Conservation (phyloP, 306 rosid species). For the Oxytropis ochrocephala region DNA sequence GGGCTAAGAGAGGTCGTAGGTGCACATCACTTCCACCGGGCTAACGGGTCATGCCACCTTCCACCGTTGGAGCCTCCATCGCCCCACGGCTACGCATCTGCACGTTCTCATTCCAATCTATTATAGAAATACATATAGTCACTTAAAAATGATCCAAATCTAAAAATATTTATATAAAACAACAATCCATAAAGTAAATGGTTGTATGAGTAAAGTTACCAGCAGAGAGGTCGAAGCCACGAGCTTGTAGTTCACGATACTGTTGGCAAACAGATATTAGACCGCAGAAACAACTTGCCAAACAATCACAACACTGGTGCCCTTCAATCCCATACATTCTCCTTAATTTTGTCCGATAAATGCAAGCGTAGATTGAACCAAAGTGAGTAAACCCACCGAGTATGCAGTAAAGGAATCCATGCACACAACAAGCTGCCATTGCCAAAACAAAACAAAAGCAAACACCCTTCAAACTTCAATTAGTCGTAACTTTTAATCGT, state of each 20-base stretch:
- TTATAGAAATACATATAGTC: not conserved
- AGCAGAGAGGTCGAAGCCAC: conserved; percentile 15
- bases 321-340: conserved; percentile 5
- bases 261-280: not conserved
- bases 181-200: not conserved
- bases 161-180: not conserved
- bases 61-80: not conserved
- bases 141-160: not conserved
- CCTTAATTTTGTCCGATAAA: conserved; percentile 12
- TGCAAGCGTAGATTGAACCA: not conserved
- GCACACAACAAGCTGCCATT: conserved; percentile 11
- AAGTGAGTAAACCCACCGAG: not conserved
- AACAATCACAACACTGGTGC: not conserved
- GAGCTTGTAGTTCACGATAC: conserved; percentile 3
- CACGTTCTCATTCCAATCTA: conserved; percentile 16
- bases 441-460: not conserved
- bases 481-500: too few species aligned
- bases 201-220: not conserved
- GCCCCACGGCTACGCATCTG: not conserved
- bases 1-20: too few species aligned
- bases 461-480: too few species aligned
- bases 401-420: not conserved
- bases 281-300: not conserved
- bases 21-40: too few species aligned
- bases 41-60: conserved; percentile 22